Conservation (phyloP, 441 rosid genomes). For the Euphorbia corollata region DNA sequence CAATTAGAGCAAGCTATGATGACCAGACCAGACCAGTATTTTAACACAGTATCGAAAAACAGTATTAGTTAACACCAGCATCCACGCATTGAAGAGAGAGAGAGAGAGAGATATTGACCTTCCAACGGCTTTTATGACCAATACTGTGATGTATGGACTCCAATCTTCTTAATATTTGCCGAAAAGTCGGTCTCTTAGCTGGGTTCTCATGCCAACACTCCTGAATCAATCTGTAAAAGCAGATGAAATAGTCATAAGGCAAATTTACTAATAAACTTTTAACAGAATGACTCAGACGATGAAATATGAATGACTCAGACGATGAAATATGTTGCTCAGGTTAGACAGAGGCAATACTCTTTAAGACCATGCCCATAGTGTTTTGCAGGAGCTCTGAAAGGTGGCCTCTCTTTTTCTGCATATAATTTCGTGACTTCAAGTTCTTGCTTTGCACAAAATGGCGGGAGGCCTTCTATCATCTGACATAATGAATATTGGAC, state of each 20-base stretch:
- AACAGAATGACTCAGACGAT: too few species aligned
- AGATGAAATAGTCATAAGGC: background rate
- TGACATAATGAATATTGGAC: conserved; percentile 23
- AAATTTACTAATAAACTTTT: too few species aligned
- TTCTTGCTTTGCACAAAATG: conserved; percentile 60
- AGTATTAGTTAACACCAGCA: background rate
- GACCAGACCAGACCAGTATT: background rate
- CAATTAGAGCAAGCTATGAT: background rate
- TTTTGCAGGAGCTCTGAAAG: conserved; percentile 67
- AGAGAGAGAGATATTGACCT: conserved; percentile 33
- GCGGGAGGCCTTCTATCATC: conserved; percentile 86
- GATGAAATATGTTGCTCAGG: too few species aligned
- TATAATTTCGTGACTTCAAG: conserved; percentile 55
- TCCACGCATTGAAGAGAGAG: conserved; percentile 2
- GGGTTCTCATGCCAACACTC: conserved; percentile 89
- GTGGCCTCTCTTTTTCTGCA: conserved; percentile 46
- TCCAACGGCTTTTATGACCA: conserved; percentile 65
- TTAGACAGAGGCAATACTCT: too few species aligned
- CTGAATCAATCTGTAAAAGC: conserved; percentile 61
- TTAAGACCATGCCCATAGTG: conserved; percentile 72
- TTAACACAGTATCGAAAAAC: too few species aligned
- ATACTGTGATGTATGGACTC: conserved; percentile 47
- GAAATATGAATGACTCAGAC: too few species aligned
- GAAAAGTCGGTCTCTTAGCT: conserved; percentile 68
- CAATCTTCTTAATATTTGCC: conserved; percentile 55